phyloP scores from a whole-genome alignment of 805 yeast species.

The Kuraishia piskuri region DNA sequence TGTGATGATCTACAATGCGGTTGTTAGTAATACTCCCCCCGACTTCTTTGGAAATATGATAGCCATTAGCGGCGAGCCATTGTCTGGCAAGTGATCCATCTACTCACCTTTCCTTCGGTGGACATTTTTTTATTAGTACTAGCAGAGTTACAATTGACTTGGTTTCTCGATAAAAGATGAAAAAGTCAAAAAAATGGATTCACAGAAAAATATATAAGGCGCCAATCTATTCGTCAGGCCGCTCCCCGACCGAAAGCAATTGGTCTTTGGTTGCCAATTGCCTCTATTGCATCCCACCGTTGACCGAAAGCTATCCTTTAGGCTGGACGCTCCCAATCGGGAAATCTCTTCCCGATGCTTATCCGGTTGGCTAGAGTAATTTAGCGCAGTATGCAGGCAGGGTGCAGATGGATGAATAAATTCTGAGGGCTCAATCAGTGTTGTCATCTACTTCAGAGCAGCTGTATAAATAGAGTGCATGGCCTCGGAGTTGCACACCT shows the following conservation, averaged over 20 bases:
- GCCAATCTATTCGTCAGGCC: neutral
- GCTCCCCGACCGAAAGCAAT: neutral
- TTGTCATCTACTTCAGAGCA: too few species aligned
- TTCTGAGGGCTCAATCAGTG: neutral
- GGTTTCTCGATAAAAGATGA: neutral
- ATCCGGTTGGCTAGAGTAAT: neutral
- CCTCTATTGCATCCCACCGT: neutral
- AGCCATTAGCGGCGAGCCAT: too few species aligned
- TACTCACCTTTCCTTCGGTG: slow-evolving; percentile 9
- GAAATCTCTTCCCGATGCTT: neutral
- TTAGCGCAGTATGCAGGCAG: neutral
- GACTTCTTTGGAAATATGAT: too few species aligned
- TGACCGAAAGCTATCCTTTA: neutral
- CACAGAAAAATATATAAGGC: neutral
- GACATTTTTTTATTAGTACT: slow-evolving; percentile 4
- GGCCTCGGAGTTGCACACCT: too few species aligned
- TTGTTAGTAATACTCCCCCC: neutral
- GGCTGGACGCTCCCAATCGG: neutral
- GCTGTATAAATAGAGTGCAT: too few species aligned
- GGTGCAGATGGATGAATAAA: neutral
- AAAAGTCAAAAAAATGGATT: neutral
- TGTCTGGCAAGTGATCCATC: too few species aligned
- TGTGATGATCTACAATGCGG: slow-evolving; percentile 41
- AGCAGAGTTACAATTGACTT: neutral
- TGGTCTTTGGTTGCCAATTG: neutral